phyloP scores from a whole-genome alignment of 768 basidiomycete genomes.

The Suillus sp. region DNA sequence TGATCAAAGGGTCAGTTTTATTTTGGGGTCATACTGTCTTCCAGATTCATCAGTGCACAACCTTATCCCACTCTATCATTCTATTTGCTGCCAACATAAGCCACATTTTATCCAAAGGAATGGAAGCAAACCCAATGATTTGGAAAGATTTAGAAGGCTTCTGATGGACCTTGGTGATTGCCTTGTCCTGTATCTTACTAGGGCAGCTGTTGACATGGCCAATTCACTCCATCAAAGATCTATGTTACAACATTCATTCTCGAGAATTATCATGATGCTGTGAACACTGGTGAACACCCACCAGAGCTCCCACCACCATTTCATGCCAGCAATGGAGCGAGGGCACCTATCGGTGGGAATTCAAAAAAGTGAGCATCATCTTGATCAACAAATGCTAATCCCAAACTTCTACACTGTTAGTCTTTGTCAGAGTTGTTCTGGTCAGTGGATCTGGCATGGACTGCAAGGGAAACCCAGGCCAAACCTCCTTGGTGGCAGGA shows the following conservation, averaged over 20 bases:
- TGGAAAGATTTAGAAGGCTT: background rate
- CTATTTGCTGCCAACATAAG: background rate
- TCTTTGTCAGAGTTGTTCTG: background rate
- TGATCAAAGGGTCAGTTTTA: background rate
- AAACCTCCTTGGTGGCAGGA: no score
- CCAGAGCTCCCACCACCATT: background rate
- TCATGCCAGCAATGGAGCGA: background rate
- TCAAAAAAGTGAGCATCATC: background rate
- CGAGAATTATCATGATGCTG: background rate
- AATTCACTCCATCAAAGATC: background rate
- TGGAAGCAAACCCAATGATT: background rate
- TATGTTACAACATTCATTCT: background rate
- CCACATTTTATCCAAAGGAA: background rate
- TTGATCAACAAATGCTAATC: background rate
- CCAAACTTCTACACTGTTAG: background rate
- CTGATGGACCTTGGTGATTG: background rate
- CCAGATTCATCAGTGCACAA: background rate
- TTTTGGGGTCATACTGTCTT: background rate
- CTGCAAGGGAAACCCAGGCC: no score
- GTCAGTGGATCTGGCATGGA: no score
- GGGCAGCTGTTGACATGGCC: background rate
- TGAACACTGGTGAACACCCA: background rate
- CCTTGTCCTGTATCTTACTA: background rate
- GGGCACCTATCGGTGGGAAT: background rate
- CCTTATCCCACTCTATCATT: background rate